phyloP scores from a whole-genome alignment of 805 yeast species.

The Peterozyma xylosa region DNA sequence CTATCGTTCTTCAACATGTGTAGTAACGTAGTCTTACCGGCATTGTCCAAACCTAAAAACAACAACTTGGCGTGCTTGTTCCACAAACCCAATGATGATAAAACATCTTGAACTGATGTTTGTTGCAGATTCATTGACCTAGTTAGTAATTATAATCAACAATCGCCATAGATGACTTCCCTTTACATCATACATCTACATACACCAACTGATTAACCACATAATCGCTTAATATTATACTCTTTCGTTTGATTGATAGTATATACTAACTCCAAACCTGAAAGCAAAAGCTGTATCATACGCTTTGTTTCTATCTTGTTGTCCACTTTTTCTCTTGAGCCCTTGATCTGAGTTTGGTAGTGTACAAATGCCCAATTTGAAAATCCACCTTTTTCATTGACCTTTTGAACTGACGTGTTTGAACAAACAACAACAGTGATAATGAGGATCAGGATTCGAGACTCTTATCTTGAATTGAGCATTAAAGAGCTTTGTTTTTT shows the following conservation, averaged over 20 bases:
- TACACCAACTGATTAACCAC: conserved; percentile 24
- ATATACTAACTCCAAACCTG: background rate
- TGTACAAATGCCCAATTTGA: conserved; percentile 11
- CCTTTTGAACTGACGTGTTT: too few species aligned
- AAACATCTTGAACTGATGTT: conserved; percentile 55
- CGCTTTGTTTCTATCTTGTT: too few species aligned
- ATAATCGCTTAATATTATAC: background rate
- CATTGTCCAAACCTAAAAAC: conserved; percentile 94
- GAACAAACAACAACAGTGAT: too few species aligned
- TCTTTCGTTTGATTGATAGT: background rate
- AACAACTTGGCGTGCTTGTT: conserved; percentile 95
- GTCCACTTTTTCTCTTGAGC: too few species aligned
- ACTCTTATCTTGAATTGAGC: too few species aligned
- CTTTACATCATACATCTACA: conserved; percentile 10
- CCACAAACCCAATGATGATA: conserved; percentile 75
- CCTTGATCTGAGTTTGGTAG: too few species aligned
- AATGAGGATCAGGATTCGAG: too few species aligned
- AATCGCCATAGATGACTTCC: too few species aligned
- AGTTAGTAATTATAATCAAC: too few species aligned
- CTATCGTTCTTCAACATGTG: conserved; percentile 92
- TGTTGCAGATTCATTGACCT: background rate
- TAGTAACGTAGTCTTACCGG: conserved; percentile 89
- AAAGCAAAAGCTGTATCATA: background rate
- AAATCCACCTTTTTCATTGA: conserved; percentile 23
- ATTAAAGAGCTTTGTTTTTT: too few species aligned